Conservation (phyloP, 352 stramenopile genomes). For the Labyrinthula sp. region DNA sequence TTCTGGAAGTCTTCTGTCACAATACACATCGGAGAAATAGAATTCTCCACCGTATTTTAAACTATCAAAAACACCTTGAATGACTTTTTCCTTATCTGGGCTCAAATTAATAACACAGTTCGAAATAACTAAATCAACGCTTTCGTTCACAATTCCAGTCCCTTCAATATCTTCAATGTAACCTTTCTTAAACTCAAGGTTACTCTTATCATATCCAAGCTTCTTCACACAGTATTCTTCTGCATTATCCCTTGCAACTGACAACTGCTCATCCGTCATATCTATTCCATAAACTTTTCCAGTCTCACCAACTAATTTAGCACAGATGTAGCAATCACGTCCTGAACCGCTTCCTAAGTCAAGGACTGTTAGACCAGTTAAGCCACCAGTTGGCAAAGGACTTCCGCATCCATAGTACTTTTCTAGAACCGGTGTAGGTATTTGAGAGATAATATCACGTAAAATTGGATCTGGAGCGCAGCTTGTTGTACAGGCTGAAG, state of each 20-base stretch:
- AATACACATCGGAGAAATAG: slow-evolving; percentile 71
- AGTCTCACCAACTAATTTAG: slow-evolving; percentile 48
- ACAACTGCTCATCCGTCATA: slow-evolving; percentile 63
- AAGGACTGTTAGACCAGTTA: slow-evolving; percentile 45
- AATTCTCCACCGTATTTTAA: slow-evolving; percentile 61
- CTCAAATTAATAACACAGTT: slow-evolving; percentile 75
- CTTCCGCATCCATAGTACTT: slow-evolving; percentile 58
- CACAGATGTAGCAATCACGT: slow-evolving; percentile 58
- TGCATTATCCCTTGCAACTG: slow-evolving; percentile 42
- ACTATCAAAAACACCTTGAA: slow-evolving; percentile 52
- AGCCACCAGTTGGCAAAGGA: slow-evolving; percentile 48
- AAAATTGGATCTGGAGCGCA: slow-evolving; percentile 34
- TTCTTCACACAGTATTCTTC: slow-evolving; percentile 48
- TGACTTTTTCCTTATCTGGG: slow-evolving; percentile 60
- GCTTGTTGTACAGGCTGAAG: slow-evolving; percentile 45
- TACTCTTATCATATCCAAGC: slow-evolving; percentile 48
- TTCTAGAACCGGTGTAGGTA: slow-evolving; percentile 42
- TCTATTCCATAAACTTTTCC: slow-evolving; percentile 61
- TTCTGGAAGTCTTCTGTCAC: slow-evolving; percentile 48
- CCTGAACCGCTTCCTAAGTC: slow-evolving; percentile 61
- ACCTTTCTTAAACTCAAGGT: slow-evolving; percentile 58
- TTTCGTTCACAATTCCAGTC: slow-evolving; percentile 44
- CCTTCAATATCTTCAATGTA: slow-evolving; percentile 62
- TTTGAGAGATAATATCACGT: slow-evolving; percentile 42
- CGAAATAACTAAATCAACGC: slow-evolving; percentile 64